A percentile compares a stretch with the other conserved stretches of the same genome.
Evolutionary conservation across 78 protist species (phyloP).

Genomic region (Dictyostelium discoideum): DNA sequence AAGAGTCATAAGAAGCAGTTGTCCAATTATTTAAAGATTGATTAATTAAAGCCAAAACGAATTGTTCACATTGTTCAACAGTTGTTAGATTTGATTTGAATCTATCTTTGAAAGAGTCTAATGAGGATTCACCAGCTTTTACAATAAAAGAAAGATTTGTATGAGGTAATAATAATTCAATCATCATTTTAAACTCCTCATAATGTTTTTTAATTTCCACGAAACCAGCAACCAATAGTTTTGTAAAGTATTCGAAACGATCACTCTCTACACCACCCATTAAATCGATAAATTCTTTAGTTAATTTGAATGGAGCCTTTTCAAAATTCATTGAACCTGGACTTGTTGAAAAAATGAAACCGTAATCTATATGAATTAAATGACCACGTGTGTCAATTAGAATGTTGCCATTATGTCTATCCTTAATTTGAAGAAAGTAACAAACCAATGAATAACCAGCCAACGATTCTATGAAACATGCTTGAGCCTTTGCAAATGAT

Average conservation of each 20-base stretch:
- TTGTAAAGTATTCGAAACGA: constrained; percentile 69
- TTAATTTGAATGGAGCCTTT: constrained; percentile 89
- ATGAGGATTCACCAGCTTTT: constrained; percentile 19
- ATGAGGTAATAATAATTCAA: constrained; percentile 60
- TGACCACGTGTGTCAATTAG: constrained; percentile 80
- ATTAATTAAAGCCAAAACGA: neutral
- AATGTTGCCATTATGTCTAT: constrained; percentile 91
- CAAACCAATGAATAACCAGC: constrained; percentile 91
- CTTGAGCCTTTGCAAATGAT: constrained; percentile 65
- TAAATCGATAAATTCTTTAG: constrained; percentile 81
- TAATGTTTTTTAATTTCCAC: constrained; percentile 82
- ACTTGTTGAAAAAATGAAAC: constrained; percentile 82
- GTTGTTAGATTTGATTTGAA: constrained; percentile 13
- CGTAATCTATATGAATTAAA: constrained; percentile 90
- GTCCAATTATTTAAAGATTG: constrained; percentile 67
- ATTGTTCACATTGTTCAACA: constrained; percentile 13
- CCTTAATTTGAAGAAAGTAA: constrained; percentile 94
- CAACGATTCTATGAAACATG: constrained; percentile 82
- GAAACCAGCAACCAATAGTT: constrained; percentile 63
- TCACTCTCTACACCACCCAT: constrained; percentile 77
- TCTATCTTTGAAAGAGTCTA: constrained; percentile 4
- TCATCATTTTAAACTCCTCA: constrained; percentile 72
- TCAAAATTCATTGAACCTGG: constrained; percentile 91
- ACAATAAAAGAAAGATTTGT: constrained; percentile 18
- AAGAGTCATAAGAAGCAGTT: constrained; percentile 57